Evolutionary conservation across 2,329 filamentous ascomycete genomes (phyloP), one percentile per base, ranked within the genome.

Genomic region (Colletotrichum chlorophyti): DNA sequence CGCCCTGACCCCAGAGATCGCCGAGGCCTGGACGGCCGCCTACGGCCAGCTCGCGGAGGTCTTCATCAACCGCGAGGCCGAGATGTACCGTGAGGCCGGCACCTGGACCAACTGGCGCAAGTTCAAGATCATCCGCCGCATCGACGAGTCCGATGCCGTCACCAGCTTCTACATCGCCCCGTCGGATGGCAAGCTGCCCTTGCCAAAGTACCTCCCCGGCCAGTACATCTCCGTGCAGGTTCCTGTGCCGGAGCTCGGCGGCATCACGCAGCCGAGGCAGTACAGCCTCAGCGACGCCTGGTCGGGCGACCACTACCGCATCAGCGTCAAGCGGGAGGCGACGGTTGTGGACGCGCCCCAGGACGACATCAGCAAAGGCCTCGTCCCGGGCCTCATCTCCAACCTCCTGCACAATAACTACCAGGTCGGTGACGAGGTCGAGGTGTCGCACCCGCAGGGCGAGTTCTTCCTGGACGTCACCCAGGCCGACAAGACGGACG

Each of bases 181-280:
- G 0, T 78, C 82, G 19, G 88, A 92, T 62, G 80, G 78, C 41
- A 65, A 64, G 27, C 37, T 64, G 40, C 65, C 72, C 2, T 76
- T 93, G 11, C 88, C 89, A 0, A 42, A 63, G 0, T 93, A 84
- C 75, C 76, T 81, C 37, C 88, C 90, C 0, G 91, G 91, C 31
- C 89, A 93, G 72, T 93, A 92, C 68, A 81, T 92, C 67, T 88
- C 85, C 37, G 72, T 93, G 49, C 83, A 83, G 63, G 71, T 89
- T 1, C 76, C 81, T 41, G 80, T 92, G 1, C 84, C 87, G 1
- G 76, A 80, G 43, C 78, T 89, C 19, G 62, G 46, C 24, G 82
- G 83, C n/a, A 79, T 88, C 64, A 74, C 80, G 57, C 91, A 94
- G 72, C 85, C 86, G 55, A 77, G 91, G 53, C 91, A 94, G 76